Base-by-base conservation (phyloP, 805 yeast species). In the Candida ficus region DNA sequence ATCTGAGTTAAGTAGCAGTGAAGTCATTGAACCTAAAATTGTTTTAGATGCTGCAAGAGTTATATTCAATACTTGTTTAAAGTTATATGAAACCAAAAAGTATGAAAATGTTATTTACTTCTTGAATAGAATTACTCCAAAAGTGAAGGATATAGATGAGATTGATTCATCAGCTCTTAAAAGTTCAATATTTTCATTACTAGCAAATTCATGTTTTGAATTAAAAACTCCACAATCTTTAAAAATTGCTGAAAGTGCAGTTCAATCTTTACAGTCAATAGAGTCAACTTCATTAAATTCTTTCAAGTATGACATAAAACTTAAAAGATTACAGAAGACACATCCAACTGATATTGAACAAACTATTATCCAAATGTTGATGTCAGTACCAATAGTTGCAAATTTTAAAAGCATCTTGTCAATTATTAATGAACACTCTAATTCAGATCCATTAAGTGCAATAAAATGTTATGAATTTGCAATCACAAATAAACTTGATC, bases 311-410 rank as follows among this genome's bases (percentile, higher is more conserved):
- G 46, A 50, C 2, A 48, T 67, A 4, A 50, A 53, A 19, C 38
- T 58, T 7, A 32, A 50, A 11, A 54, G 53, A 20, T 14, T 42
- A 1, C 44, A 44, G n/a, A 40, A 45, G 4, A 25, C 41, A 1
- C 33, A 42, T 4, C 19, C 39, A 3, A 35, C 41, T 7, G 52
- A 44, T 11, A 41, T 50, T 21, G 63, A 63, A 39, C 62, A 60
- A 17, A 44, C 53, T 2, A 43, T 67, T 1, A 67, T 67, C 64
- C 57, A 60, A 34, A 59, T 66, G 63, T 48, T 68, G 0, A 54
- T 59, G 43, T 48, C 63, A 1, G 53, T 63, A 1, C 49, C 62
- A 5, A 38, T 57, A 0, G 36, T 37, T 1, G 10, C 45, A 8
- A 50, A 56, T 31, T 51, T 57, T 36, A 59, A 57, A 3, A 33